Evolutionary conservation across 106 monocot genomes (phyloP).

Genomic region (Dioscorea dumetorum): DNA sequence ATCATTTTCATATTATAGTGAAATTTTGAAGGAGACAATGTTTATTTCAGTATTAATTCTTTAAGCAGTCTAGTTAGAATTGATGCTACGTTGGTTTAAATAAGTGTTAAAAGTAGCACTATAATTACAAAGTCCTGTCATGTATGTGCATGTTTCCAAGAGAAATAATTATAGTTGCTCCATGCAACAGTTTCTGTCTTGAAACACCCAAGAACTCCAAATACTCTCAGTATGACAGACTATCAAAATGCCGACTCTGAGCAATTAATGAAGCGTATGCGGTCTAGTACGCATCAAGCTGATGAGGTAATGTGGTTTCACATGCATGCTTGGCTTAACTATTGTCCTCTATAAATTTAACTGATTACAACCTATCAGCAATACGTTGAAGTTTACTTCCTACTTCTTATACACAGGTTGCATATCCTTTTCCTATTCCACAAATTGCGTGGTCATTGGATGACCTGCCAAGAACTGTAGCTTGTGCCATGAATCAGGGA

Average conservation of each 20-base stretch:
- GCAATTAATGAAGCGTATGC: constrained; percentile 45
- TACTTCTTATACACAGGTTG: constrained; percentile 17
- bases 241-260: constrained; percentile 52
- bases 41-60: too few species aligned
- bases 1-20: too few species aligned
- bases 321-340: neutral
- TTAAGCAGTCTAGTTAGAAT: too few species aligned
- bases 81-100: too few species aligned
- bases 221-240: constrained; percentile 31
- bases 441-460: constrained; percentile 49
- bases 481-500: constrained; percentile 55
- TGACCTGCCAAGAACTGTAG: constrained; percentile 49
- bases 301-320: constrained; percentile 38
- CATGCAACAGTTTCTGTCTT: constrained; percentile 21
- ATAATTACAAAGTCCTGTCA: too few species aligned
- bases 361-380: too few species aligned
- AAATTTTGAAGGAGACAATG: too few species aligned
- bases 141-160: neutral
- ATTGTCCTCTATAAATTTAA: neutral
- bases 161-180: neutral
- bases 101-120: too few species aligned
- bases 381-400: too few species aligned
- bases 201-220: constrained; percentile 47
- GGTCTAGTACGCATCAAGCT: constrained; percentile 26
- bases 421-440: constrained; percentile 38